Base-by-base conservation (phyloP, 345 rosid genomes). In the Boechera retrofracta region DNA sequence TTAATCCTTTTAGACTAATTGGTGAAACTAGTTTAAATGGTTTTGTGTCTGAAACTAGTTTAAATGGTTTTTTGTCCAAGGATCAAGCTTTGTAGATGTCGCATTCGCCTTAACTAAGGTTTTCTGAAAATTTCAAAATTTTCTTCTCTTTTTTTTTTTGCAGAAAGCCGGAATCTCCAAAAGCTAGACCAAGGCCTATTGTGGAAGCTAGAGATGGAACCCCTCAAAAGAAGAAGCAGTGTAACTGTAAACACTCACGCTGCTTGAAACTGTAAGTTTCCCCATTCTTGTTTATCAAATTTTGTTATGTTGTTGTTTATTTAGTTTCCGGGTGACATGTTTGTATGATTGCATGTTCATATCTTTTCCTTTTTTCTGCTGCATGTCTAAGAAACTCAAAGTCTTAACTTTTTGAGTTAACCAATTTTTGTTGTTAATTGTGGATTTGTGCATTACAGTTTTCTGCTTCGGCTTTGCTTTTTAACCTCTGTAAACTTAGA, bases 211-310 rank as follows among this genome's bases (percentile, higher is more conserved):
- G 92, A 85, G 99, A 96, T 69, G 89, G 90, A 55, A 89, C 98
- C 47, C 97, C 98, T 41, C 94, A 90, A 82, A 96, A 90, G 87
- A 94, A 88, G 75, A 96, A 93, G 65, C 97, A 93, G 81, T 96
- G 98, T 72, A 96, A 96, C 78, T 96, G 99, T 77, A 93, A 90
- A 82, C 99, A 96, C 80, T 96, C 98, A 3, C 96, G 94, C 38
- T 93, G 97, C 87, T 87, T 96, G 87, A 96, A 96, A 84, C 78
- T 94, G 98, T 94, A 83, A 82, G 98, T 83, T 53, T 72, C 36
- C 47, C 5, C 32, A 39, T 66, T 67, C 44, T n/a, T 66, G 45
- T 33, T 42, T 67, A 29, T 51, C 44, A 32, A 16, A 35, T 4
- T 35, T 35, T 51, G 58, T 39, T 51, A 42, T 49, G 48, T 28